Evolutionary conservation across 1,284 basidiomycete species (phyloP), one percentile per base, ranked within the genome.

Genomic region (Sanghuangporus sanghuang): DNA sequence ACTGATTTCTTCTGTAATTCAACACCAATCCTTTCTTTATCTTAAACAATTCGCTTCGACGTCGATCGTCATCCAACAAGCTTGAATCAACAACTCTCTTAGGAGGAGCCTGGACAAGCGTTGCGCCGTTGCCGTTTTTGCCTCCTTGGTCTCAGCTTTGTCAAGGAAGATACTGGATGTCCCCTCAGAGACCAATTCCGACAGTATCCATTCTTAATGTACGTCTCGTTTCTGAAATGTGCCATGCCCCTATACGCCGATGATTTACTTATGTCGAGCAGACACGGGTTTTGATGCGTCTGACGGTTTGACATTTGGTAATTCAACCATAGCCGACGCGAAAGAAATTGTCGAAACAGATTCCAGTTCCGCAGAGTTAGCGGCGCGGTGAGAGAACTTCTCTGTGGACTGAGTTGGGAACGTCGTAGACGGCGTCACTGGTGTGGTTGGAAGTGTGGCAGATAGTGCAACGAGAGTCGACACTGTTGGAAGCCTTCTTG

Each of bases 161-260:
- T 67, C 68, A 36, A 64, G 68, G 40, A 67, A 68, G 7, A 69
- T 66, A 8, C 8, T 69, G 48, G 71, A 70, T 12, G 70, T 69
- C 6, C 72, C 73, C 8, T 14, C 58, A 35, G 54, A 23, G 21
- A n/a, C n/a, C 27, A 32, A 46, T 6, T 9, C n/a, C 16, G 44
- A 18, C 21, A 42, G 23, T 9, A 12, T 18, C n/a, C 23, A n/a
- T 2, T n/a, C 27, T 56, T n/a, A 35, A 35, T 23, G 54, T 40
- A 42, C 35, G 54, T 56, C 14, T n/a, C 44, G 16, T 16, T 14
- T 7, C 16, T 46, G 16, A 46, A 46, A 14, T 12, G 16, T 46
- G 44, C 16, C 16, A 6, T 46, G 44, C 12, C 7, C 16, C 16
- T 6, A 52, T 11, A 32, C 27, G 5, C 50, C 7, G 9, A 14